A percentile compares a stretch with the other conserved stretches of the same genome.
Conservation (phyloP, 2,329 filamentous ascomycete genomes). For the Exophiala lecanii-corni region DNA sequence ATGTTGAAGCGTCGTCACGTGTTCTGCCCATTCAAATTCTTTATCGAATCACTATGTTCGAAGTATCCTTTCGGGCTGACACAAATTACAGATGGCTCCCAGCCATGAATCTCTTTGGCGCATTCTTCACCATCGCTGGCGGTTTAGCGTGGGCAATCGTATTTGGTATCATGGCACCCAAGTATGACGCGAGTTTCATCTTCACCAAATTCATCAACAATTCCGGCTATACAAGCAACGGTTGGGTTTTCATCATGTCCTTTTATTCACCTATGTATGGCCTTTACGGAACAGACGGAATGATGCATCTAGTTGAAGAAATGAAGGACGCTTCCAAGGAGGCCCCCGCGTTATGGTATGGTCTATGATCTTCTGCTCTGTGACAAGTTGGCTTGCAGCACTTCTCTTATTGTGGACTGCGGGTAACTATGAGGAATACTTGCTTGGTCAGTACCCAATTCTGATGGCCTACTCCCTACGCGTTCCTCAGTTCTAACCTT, state of each 20-base stretch:
- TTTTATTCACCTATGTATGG: constrained; percentile 65
- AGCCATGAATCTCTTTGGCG: constrained; percentile 19
- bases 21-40: too few species aligned
- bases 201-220: constrained; percentile 53
- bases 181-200: constrained; percentile 40
- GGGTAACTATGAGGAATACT: constrained; percentile 18
- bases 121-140: constrained; percentile 18
- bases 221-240: constrained; percentile 39
- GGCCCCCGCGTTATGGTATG: constrained; percentile 21
- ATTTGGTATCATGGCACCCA: constrained; percentile 22
- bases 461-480: background rate
- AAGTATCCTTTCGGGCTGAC: too few species aligned
- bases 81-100: constrained; percentile 21
- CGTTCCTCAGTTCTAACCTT: background rate
- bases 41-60: too few species aligned
- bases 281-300: constrained; percentile 60
- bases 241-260: constrained; percentile 57
- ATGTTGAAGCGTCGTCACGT: too few species aligned
- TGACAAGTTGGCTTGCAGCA: constrained; percentile 19
- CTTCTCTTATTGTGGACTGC: constrained; percentile 20
- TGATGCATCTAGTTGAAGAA: constrained; percentile 51
- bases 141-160: constrained; percentile 20
- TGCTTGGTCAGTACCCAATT: constrained; percentile 11
- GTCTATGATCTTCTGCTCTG: constrained; percentile 21
- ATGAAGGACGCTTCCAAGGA: constrained; percentile 52